A percentile compares a stretch with the other conserved stretches of the same genome.
phyloP scores from a whole-genome alignment of 2,329 filamentous ascomycete genomes.

The Raffaelea deltoideospora region DNA sequence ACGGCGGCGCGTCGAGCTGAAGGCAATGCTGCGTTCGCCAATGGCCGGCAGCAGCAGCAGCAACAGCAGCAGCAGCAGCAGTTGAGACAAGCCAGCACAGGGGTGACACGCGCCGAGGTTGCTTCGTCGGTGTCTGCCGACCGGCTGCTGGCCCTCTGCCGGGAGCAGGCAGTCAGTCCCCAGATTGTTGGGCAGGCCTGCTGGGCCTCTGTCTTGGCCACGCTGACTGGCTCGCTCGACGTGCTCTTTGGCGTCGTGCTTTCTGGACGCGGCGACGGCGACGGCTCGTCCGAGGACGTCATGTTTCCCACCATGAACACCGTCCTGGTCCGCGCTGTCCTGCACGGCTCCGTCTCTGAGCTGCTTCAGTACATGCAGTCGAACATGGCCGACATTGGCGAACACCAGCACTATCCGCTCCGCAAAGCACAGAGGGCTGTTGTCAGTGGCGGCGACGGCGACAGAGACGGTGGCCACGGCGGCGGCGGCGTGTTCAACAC shows the following conservation, averaged over 20 bases:
- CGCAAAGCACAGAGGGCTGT: conserved; percentile 48
- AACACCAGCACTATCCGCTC: conserved; percentile 64
- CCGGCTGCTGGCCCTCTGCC: conserved; percentile 45
- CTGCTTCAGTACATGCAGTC: conserved; percentile 63
- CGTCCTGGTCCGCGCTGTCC: conserved; percentile 53
- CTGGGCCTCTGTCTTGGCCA: conserved; percentile 58
- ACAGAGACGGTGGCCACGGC: conserved; percentile 15
- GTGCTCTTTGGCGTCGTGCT: conserved; percentile 71
- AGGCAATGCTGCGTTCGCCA: too few relatives aligned
- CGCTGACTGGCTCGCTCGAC: conserved; percentile 49
- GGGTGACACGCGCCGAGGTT: conserved; percentile 23
- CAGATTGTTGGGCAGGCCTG: conserved; percentile 64
- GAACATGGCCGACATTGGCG: conserved; percentile 47
- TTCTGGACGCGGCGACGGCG: conserved; percentile 66
- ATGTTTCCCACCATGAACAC: conserved; percentile 92
- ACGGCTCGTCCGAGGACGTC: conserved; percentile 46
- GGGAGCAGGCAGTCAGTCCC: conserved; percentile 48
- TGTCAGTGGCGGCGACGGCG: conserved; percentile 8
- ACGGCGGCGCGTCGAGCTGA: too few relatives aligned
- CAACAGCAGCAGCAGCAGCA: neutral
- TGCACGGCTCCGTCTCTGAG: conserved; percentile 50
- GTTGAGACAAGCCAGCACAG: conserved; percentile 11
- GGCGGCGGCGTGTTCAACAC: conserved; percentile 34
- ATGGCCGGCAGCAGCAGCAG: too few relatives aligned
- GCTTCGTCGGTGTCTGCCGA: conserved; percentile 24